Base-by-base conservation (phyloP, 768 basidiomycete genomes). In the Hortiboletus flavorubellus region DNA sequence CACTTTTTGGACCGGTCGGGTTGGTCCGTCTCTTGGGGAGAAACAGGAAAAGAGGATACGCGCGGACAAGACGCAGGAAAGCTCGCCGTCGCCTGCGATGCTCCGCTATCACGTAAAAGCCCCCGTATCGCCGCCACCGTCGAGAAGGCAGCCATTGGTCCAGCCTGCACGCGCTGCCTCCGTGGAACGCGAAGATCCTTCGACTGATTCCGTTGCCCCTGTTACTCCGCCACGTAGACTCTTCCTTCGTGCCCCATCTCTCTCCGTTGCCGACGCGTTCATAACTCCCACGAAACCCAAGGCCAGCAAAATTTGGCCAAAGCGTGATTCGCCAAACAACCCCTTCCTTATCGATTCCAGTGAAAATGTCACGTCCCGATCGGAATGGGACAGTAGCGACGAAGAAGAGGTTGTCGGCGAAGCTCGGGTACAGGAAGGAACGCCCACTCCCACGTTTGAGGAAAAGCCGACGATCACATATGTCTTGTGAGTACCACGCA, bases 251-350 rank as follows among this genome's bases (percentile, higher is more conserved):
- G 50, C 56, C 21, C 52, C 63, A 2, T 63, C 65, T 16, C 65
- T 65, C 12, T 53, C 59, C 4, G 49, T 51, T 29, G 34, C 23
- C 37, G 45, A 40, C 33, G 62, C 55, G 2, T 68, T 71, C 51
- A 75, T 75, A 12, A 75, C 76, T 8, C 76, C 77, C n/a, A 64
- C 65, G 11, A 78, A 78, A 8, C 66, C 76, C 1, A 74, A 72
- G 46, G 64, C 65, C 15, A 73, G 66, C 51, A 59, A 65, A 59
- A 67, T 68, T 39, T 63, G 63, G 51, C 72, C 76, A 41, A 68
- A 72, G 53, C 81, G 83, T 16, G 86, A 87, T 67, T 85, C 86
- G 4, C 87, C 86, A 1, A 78, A 84, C 57, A 89, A 89, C 54
- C 87, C 88, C 0, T 89, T 90, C 75, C 75, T 89, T 11, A 73